Percentiles rank a stretch among this genome's conserved stretches.
Evolutionary conservation across 768 basidiomycete genomes (phyloP).

Genomic region (Daedalea quercina): DNA sequence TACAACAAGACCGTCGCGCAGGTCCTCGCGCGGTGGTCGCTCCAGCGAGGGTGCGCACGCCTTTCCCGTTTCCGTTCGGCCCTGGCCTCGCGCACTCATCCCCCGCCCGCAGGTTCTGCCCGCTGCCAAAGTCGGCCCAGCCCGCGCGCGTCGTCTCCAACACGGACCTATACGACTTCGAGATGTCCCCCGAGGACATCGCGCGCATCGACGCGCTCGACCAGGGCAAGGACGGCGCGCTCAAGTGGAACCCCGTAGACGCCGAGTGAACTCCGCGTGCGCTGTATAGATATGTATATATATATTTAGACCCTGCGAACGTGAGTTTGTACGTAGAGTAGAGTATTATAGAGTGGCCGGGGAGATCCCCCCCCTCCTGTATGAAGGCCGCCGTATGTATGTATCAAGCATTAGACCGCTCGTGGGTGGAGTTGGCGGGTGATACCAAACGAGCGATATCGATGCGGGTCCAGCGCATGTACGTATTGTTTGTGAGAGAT

Average conservation of each 20-base stretch:
- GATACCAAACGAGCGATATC: too few species aligned
- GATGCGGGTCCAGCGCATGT: too few species aligned
- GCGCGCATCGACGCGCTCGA: constrained; percentile 59
- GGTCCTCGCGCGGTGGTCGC: constrained; percentile 82
- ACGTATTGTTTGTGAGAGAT: too few species aligned
- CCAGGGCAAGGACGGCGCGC: constrained; percentile 60
- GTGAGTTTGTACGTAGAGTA: too few species aligned
- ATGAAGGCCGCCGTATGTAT: too few species aligned
- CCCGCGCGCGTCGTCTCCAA: constrained; percentile 69
- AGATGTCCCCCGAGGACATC: constrained; percentile 63
- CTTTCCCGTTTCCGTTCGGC: not conserved
- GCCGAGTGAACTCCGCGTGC: constrained; percentile 13
- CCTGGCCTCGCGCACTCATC: constrained; percentile 24
- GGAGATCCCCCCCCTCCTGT: too few species aligned
- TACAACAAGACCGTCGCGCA: constrained; percentile 62
- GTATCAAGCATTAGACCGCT: too few species aligned
- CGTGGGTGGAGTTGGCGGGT: too few species aligned
- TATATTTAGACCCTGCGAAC: constrained; percentile 39
- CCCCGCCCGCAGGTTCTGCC: constrained; percentile 64
- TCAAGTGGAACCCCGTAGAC: constrained; percentile 83
- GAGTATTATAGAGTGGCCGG: too few species aligned
- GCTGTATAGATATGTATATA: not conserved
- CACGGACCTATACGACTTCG: constrained; percentile 68
- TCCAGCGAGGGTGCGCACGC: constrained; percentile 44
- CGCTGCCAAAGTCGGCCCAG: constrained; percentile 76